Evolutionary conservation across 2,329 filamentous ascomycete species (phyloP).

Genomic region (Pseudohalonectria lignicola): DNA sequence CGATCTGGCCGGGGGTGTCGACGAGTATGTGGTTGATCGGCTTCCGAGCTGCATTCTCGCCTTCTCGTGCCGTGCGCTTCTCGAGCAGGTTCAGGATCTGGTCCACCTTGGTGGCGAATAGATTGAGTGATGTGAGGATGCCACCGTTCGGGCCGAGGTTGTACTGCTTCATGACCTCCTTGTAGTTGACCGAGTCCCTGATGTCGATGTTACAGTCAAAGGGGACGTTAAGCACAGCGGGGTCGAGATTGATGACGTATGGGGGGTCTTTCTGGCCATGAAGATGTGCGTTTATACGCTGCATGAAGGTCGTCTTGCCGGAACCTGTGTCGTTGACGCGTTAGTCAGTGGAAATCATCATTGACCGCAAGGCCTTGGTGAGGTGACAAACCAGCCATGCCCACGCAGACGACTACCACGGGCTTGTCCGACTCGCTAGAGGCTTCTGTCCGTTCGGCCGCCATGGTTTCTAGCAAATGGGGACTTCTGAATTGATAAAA

Average conservation of each 20-base stretch:
- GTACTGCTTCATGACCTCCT: slow-evolving; percentile 99
- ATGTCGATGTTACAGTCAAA: slow-evolving; percentile 99
- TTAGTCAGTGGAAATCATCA: too few relatives aligned
- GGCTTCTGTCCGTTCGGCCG: slow-evolving; percentile 7
- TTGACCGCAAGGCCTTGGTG: too few relatives aligned
- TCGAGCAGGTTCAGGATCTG: slow-evolving; percentile 84
- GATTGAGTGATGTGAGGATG: slow-evolving; percentile 87
- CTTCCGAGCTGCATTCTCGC: slow-evolving; percentile 46
- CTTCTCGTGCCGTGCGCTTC: slow-evolving; percentile 64
- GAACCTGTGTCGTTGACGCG: slow-evolving; percentile 62
- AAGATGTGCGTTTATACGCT: slow-evolving; percentile 88
- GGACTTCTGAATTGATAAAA: too few relatives aligned
- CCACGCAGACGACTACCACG: slow-evolving; percentile 81
- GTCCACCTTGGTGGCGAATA: slow-evolving; percentile 97
- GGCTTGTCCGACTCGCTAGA: slow-evolving; percentile 35
- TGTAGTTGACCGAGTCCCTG: slow-evolving; percentile 97
- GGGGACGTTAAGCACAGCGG: slow-evolving; percentile 83
- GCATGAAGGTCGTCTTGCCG: slow-evolving; percentile 99
- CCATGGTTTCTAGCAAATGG: too few relatives aligned
- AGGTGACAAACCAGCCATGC: slow-evolving; percentile 69
- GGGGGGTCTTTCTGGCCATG: slow-evolving; percentile 71
- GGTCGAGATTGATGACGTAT: slow-evolving; percentile 95
- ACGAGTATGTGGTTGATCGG: slow-evolving; percentile 77
- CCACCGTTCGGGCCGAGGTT: slow-evolving; percentile 95
- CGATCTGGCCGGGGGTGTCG: slow-evolving; percentile 95